Evolutionary conservation across 2,329 filamentous ascomycete species (phyloP).

Genomic region (Sphaerulina vaccinii): DNA sequence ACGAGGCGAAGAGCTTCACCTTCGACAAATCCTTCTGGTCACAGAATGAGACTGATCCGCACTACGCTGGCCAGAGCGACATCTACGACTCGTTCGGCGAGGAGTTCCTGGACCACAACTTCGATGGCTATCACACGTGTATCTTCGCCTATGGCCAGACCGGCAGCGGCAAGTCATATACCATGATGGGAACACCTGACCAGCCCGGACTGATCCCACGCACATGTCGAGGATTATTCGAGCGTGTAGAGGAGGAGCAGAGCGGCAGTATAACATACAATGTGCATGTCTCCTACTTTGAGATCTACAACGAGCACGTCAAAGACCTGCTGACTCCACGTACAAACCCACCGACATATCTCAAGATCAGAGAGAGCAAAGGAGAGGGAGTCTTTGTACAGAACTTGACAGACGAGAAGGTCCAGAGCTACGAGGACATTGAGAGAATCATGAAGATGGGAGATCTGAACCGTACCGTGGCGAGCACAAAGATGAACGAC

Average conservation of each 20-base stretch:
- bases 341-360: slow-evolving; percentile 79
- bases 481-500: slow-evolving; percentile 99
- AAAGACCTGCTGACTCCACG: slow-evolving; percentile 84
- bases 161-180: slow-evolving; percentile 96
- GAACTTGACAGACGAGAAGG: slow-evolving; percentile 89
- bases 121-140: slow-evolving; percentile 97
- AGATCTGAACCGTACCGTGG: slow-evolving; percentile 81
- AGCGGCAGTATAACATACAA: slow-evolving; percentile 93
- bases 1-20: slow-evolving; percentile 87
- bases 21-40: slow-evolving; percentile 99
- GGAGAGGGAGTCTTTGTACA: slow-evolving; percentile 96
- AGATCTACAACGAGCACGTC: slow-evolving; percentile 99
- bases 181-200: slow-evolving; percentile 87
- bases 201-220: slow-evolving; percentile 89
- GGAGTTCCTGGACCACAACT: slow-evolving; percentile 98
- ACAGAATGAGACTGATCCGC: slow-evolving; percentile 71
- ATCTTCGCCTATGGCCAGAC: slow-evolving; percentile 99
- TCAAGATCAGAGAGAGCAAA: slow-evolving; percentile 95
- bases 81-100: slow-evolving; percentile 93
- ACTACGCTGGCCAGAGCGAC: slow-evolving; percentile 90
- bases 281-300: slow-evolving; percentile 96
- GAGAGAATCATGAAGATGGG: slow-evolving; percentile 87
- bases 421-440: slow-evolving; percentile 82
- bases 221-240: slow-evolving; percentile 93
- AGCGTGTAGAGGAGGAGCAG: slow-evolving; percentile 82